phyloP scores from a whole-genome alignment of 345 rosid genomes.

The Mallotus nudiflorus region DNA sequence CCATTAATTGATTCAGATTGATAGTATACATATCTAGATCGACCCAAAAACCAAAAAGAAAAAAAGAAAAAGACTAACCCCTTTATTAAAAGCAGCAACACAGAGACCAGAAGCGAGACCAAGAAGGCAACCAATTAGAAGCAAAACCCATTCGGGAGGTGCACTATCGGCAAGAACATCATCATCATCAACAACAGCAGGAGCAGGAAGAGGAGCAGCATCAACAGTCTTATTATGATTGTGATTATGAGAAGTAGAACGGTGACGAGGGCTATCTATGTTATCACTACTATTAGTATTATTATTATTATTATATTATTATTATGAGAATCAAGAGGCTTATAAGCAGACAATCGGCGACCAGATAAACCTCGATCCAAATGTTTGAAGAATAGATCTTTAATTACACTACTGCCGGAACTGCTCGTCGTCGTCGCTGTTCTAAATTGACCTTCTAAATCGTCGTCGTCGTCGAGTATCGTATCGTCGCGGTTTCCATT shows the following conservation, averaged over 20 bases:
- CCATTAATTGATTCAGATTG: slow-evolving; percentile 8
- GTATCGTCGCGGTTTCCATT: background rate
- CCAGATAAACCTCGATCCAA: slow-evolving; percentile 18
- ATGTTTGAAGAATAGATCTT: slow-evolving; percentile 14
- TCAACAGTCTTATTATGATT: too few relatives aligned
- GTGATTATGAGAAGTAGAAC: background rate
- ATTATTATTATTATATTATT: too few relatives aligned
- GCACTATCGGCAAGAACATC: slow-evolving; percentile 70
- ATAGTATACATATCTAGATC: too few relatives aligned
- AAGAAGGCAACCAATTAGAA: slow-evolving; percentile 85
- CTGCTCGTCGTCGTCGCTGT: background rate
- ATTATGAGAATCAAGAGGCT: background rate
- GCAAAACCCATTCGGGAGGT: slow-evolving; percentile 95
- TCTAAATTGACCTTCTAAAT: slow-evolving; percentile 11
- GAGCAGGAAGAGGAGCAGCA: too few relatives aligned
- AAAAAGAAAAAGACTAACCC: slow-evolving; percentile 44
- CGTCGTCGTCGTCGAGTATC: background rate
- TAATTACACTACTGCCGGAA: background rate
- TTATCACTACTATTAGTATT: background rate
- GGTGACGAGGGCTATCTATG: background rate
- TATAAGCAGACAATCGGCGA: slow-evolving; percentile 15
- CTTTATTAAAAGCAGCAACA: slow-evolving; percentile 88
- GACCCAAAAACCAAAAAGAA: background rate
- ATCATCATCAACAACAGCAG: slow-evolving; percentile 28
- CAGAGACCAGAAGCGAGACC: slow-evolving; percentile 90